Evolutionary conservation across 2,329 filamentous ascomycete species (phyloP), one percentile per base, ranked within the genome.

Genomic region (Aureobasidium sp.): DNA sequence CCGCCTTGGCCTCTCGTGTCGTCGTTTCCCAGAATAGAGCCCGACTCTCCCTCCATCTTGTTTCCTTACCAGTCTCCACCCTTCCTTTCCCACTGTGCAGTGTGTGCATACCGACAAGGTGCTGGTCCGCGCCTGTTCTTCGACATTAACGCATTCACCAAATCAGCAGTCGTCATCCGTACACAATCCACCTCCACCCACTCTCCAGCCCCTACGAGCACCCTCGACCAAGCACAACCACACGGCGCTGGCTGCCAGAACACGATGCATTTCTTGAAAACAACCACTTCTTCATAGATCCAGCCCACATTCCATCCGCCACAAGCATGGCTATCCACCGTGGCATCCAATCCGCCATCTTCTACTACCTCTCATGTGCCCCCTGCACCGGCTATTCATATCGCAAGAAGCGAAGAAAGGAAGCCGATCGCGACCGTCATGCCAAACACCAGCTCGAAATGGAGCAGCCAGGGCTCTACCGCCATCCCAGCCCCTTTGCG

Each of bases 401-500:
- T 65, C 82, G 83, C 58, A 80, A 85, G 61, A 85, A 85, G 67
- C 79, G 85, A 55, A 84, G 81, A 68, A 79, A 80, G 60, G 78
- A 88, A 66, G 86, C 87, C 45, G 82, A 81, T 64, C 79, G 78
- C 62, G 83, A 85, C 57, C 78, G 83, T 54, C 74, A 79, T 60
- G 80, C 85, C 60, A 84, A 86, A 66, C 77, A 78, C 40, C 79
- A 75, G 55, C 69, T 83, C 55, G 79, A 86, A 60, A 78, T 78
- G 52, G 81, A 89, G 59, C 81, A 90, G 65, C 87, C 88, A 0
- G 81, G 80, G 35, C 69, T 82, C 10, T 93, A 95, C 68, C 78
- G 82, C 47, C 90, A 96, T 63, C 64, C 90, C 86, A 1, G 81
- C 83, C 39, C 87, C 89, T 93, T 89, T 62, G 85, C 84, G 63